These are phyloP conservation scores for Cenchrus fungigraminus DNA, from an alignment of 176 grass and related monocot genomes.

Conservation along the genomic window DNA sequence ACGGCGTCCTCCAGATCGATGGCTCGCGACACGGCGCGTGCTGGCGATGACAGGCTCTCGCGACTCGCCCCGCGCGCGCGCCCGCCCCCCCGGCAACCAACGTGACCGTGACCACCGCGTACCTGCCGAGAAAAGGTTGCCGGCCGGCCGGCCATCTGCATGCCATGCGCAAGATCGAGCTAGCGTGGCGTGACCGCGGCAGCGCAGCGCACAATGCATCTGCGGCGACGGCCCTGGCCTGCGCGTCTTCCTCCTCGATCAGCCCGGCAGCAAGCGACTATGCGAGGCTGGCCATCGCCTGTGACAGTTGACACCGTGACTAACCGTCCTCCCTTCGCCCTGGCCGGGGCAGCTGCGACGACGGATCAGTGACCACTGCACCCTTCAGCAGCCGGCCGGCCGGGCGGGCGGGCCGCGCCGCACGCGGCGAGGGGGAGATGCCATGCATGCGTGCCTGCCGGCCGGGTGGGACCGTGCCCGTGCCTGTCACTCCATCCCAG, in stretches of 20 bases:
- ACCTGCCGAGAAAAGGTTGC: constrained; percentile 26
- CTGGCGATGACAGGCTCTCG: neutral
- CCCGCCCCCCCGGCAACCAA: constrained; percentile 27
- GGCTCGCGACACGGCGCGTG: neutral
- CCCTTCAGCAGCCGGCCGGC: neutral
- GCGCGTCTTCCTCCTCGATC: too few relatives aligned
- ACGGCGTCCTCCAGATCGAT: neutral
- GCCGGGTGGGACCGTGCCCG: too few relatives aligned
- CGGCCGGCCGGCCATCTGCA: neutral
- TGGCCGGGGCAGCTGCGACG: too few relatives aligned
- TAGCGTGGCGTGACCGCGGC: neutral
- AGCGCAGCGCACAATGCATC: neutral
- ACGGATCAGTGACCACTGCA: neutral
- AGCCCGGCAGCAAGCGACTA: too few relatives aligned
- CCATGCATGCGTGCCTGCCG: neutral
- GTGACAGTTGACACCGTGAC: neutral
- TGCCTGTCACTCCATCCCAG: neutral
- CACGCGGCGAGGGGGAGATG: neutral
- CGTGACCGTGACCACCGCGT: constrained; percentile 28
- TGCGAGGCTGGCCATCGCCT: neutral
- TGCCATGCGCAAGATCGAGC: neutral
- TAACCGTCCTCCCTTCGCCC: too few relatives aligned
- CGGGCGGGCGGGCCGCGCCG: too few relatives aligned
- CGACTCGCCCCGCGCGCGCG: too few relatives aligned
- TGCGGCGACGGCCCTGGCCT: too few relatives aligned